Base-by-base conservation (phyloP, 2,329 filamentous ascomycete species). In the Elsinoe necatrix region DNA sequence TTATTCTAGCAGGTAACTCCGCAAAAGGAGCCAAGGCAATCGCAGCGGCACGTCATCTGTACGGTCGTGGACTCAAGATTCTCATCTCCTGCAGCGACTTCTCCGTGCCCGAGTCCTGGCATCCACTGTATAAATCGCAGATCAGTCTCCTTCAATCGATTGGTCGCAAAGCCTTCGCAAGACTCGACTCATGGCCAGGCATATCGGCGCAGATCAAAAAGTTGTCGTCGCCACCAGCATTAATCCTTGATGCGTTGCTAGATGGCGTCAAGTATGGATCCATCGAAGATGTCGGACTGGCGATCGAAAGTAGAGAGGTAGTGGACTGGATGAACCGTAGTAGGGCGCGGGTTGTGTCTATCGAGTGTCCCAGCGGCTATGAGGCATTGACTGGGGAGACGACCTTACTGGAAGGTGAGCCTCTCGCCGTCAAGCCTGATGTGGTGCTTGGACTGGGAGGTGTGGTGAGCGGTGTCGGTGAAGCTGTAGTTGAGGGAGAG, bases 1-100 rank as follows among this genome's bases (percentile, higher is more conserved):
- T 95, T 20, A 82, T 97, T 5, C 77, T 97, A n/a, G 91, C 89
- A 0, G 92, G 93, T n/a, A 97, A 96, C 69, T 92, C 95, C 70
- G 89, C 89, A 62, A 90, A 86, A 0, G 91, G 92, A 37, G 85
- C 88, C 35, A 81, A 92, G 58, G 89, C 90, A 2, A 79, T 97
- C 55, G 87, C 89, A 12, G 90, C 90, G 3, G 90, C 86, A 25
- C 83, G 93, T 3, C 91, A 97, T 68, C 79, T 97, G 7, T 83
- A 88, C 54, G 92, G 91, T 66, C 87, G 91, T 61, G 87, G 87
- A 18, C 76, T 89, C 56, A 85, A 89, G 57, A 84, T 95, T 35
- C 81, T 95, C 45, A 78, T 95, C 5, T 93, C 89, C 59, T 79
- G 97, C 6, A 83, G 95, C 2, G 89, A 90, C 0, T 83, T 92